Evolutionary conservation across 148 eudicot genomes (phyloP).

Genomic region (Talinum fruticosum): DNA sequence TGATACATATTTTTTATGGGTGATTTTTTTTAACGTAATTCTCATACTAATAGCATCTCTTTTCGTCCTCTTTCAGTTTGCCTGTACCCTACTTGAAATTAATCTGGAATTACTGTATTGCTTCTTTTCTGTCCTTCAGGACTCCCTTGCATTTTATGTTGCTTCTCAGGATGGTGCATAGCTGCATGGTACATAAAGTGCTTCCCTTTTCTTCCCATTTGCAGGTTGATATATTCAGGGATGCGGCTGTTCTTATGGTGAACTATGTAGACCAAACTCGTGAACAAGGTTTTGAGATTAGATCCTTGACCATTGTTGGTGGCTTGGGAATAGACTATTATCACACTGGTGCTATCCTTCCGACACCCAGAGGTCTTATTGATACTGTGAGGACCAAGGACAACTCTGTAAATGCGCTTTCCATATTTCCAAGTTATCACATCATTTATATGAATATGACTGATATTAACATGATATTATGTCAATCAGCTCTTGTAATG

Average conservation of each 20-base stretch:
- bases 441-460: no score
- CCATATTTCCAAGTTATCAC: no score
- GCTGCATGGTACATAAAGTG: not conserved
- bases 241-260: slow-evolving; percentile 94
- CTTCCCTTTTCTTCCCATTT: slow-evolving; percentile 8
- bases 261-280: slow-evolving; percentile 81
- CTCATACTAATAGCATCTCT: no score
- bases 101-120: not conserved
- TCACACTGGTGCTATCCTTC: slow-evolving; percentile 84
- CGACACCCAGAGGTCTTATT: slow-evolving; percentile 82
- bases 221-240: slow-evolving; percentile 90
- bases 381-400: slow-evolving; percentile 54
- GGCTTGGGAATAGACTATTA: slow-evolving; percentile 94
- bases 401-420: not conserved
- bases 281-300: slow-evolving; percentile 80
- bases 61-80: no score
- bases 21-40: no score
- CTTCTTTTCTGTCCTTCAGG: not conserved
- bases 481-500: no score
- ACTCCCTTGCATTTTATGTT: not conserved
- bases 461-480: no score
- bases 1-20: no score
- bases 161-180: not conserved
- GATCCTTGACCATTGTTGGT: slow-evolving; percentile 92
- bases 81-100: no score